These are phyloP conservation scores for Uromyces viciae-fabae DNA, from an alignment of 1,284 basidiomycete species.

Conservation along the genomic window DNA sequence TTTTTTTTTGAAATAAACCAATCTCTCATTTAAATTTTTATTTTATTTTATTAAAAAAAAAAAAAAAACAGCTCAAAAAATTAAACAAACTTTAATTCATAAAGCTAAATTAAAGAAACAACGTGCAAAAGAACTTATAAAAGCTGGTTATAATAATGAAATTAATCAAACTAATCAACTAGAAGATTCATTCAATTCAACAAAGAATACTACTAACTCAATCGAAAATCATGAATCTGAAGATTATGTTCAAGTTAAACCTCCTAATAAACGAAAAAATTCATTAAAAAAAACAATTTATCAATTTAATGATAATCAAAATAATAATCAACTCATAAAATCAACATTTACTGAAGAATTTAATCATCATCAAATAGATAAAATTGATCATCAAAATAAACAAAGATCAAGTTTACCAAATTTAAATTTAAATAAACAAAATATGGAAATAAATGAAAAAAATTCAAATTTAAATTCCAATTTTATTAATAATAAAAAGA, in stretches of 20 bases:
- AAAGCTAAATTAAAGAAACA: slow-evolving; percentile 41
- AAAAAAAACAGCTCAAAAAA: slow-evolving; percentile 23
- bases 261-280: neutral
- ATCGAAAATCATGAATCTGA: neutral
- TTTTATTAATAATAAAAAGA: neutral
- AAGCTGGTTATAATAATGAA: neutral
- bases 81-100: slow-evolving; percentile 40
- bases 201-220: neutral
- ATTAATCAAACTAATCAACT: neutral
- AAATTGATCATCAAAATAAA: neutral
- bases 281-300: too few relatives aligned
- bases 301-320: too few relatives aligned
- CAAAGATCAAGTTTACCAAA: neutral
- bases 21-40: too few relatives aligned
- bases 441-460: neutral
- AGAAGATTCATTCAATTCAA: neutral
- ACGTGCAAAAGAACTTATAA: slow-evolving; percentile 33
- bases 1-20: neutral
- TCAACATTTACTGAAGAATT: neutral
- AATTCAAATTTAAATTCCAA: neutral
- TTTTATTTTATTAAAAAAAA: too few relatives aligned
- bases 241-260: neutral
- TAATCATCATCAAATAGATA: neutral
- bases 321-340: neutral
- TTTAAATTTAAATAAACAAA: neutral